phyloP scores from a whole-genome alignment of 78 protist species.

The Cavenderia fasciculata region DNA sequence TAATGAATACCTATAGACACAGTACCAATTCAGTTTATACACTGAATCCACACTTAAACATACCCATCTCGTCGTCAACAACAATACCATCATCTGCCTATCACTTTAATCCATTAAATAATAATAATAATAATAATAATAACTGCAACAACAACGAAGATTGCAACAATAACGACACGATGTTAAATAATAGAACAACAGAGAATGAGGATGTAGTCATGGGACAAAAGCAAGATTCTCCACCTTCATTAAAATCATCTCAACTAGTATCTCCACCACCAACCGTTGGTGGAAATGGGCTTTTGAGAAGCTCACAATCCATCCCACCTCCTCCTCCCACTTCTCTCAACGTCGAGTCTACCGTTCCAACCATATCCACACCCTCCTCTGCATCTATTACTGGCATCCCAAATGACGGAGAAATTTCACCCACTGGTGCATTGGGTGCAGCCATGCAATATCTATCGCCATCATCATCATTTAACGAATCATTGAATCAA shows the following conservation, averaged over 20 bases:
- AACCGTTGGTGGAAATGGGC: too few species aligned
- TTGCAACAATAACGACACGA: neutral
- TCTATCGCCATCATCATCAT: too few species aligned
- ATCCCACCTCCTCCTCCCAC: neutral
- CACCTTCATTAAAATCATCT: too few species aligned
- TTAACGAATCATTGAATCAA: too few species aligned
- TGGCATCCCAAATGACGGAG: too few species aligned
- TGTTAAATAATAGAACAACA: neutral
- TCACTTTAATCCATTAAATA: neutral
- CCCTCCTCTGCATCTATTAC: too few species aligned
- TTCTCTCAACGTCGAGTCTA: too few species aligned
- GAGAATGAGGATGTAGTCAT: neutral
- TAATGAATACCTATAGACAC: slow-evolving; percentile 65
- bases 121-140: slow-evolving; percentile 1
- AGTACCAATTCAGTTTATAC: slow-evolving; percentile 55
- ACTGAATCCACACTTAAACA: slow-evolving; percentile 42
- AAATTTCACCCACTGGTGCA: too few species aligned
- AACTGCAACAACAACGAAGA: neutral
- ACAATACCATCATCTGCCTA: slow-evolving; percentile 28
- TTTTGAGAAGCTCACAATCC: neutral
- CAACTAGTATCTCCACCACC: too few species aligned
- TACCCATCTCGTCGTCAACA: slow-evolving; percentile 67
- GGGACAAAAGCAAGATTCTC: neutral
- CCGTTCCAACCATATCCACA: too few species aligned
- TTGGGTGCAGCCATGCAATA: too few species aligned